Evolutionary conservation across 148 eudicot species (phyloP).

Genomic region (Cornus kousa): DNA sequence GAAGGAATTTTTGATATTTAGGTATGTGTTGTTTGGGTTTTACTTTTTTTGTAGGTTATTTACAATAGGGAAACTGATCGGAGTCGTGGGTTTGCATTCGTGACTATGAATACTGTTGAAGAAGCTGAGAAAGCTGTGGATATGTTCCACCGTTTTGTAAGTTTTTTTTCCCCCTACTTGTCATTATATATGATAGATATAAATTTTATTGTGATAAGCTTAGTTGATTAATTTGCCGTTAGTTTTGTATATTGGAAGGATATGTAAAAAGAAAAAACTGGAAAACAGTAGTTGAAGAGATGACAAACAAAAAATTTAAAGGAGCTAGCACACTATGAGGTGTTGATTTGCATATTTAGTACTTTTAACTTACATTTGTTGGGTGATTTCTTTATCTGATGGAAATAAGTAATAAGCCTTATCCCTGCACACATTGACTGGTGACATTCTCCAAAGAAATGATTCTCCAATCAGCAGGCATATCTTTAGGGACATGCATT

Average conservation of each 20-base stretch:
- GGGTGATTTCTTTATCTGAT: neutral
- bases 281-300: neutral
- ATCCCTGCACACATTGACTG: too few relatives aligned
- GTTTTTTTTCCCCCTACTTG: slow-evolving; percentile 16
- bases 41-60: slow-evolving; percentile 56
- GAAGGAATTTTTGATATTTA: neutral
- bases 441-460: too few relatives aligned
- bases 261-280: neutral
- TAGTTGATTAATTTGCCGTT: neutral
- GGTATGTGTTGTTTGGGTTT: neutral
- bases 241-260: neutral
- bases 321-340: neutral
- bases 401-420: neutral
- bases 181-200: neutral
- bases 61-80: slow-evolving; percentile 88
- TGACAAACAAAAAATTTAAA: neutral
- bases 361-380: neutral
- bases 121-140: slow-evolving; percentile 86
- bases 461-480: too few relatives aligned
- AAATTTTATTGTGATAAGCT: neutral
- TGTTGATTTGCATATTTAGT: neutral
- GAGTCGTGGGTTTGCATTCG: slow-evolving; percentile 93
- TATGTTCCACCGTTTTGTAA: slow-evolving; percentile 68
- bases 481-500: too few relatives aligned
- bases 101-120: slow-evolving; percentile 90